Evolutionary conservation across 352 stramenopile genomes (phyloP).

Genomic region (Phytophthora cryptogea): DNA sequence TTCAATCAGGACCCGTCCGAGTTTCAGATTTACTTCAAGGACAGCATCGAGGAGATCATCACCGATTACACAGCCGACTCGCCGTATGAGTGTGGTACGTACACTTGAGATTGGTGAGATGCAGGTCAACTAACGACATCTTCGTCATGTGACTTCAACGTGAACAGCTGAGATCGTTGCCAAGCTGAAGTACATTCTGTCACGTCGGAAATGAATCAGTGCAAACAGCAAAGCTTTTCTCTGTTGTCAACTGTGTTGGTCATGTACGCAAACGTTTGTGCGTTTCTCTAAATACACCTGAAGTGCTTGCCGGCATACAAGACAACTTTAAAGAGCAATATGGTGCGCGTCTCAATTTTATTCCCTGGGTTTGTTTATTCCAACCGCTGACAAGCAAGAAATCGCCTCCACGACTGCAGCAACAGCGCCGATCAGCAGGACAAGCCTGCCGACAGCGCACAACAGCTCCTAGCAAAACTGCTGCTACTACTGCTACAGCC

Average conservation of each 20-base stretch:
- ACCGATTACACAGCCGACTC: conserved; percentile 90
- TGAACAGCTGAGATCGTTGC: conserved; percentile 84
- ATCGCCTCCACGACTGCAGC: conserved; percentile 28
- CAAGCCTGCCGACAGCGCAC: conserved; percentile 15
- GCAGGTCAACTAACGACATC: conserved; percentile 8
- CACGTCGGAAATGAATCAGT: conserved; percentile 63
- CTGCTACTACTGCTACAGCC: conserved; percentile 17
- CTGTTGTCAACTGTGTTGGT: not conserved
- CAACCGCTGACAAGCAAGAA: conserved; percentile 33
- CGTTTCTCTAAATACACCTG: too few relatives aligned
- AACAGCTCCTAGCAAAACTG: conserved; percentile 33
- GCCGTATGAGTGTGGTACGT: conserved; percentile 89
- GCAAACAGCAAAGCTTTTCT: not conserved
- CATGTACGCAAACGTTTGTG: not conserved
- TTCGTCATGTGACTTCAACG: conserved; percentile 16
- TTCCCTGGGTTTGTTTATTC: conserved; percentile 61
- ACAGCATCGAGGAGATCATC: conserved; percentile 88
- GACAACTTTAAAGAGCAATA: conserved; percentile 35
- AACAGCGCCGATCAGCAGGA: conserved; percentile 19
- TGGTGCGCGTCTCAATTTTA: conserved; percentile 88
- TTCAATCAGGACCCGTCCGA: conserved; percentile 87
- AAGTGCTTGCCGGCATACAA: not conserved
- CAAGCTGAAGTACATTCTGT: conserved; percentile 92
- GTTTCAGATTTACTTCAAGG: conserved; percentile 91
- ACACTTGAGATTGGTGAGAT: not conserved